Percentiles rank a stretch among this genome's conserved stretches.
Evolutionary conservation across 1,284 basidiomycete genomes (phyloP).

Genomic region (Trichosporon asahii): DNA sequence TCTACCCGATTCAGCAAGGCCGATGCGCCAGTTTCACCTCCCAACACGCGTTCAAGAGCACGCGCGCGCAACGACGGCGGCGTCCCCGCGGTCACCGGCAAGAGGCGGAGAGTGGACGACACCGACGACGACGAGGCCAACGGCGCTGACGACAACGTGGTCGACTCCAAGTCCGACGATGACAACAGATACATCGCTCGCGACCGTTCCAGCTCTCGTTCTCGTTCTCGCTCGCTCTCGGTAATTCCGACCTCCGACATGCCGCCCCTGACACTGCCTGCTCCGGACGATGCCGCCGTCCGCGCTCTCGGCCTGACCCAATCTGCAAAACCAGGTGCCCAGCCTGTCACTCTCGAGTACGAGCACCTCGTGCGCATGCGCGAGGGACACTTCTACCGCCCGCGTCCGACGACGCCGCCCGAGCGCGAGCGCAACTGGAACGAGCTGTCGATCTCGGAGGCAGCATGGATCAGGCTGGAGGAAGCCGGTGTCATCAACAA

Average conservation of each 20-base stretch:
- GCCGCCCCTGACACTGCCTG: constrained; percentile 18
- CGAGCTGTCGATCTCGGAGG: constrained; percentile 25
- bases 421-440: constrained; percentile 21
- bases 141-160: background rate
- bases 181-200: background rate
- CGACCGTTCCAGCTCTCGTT: background rate
- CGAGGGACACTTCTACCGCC: constrained; percentile 21
- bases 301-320: constrained; percentile 18
- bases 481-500: constrained; percentile 27
- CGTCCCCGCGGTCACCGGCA: background rate
- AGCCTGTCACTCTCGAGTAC: constrained; percentile 13
- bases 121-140: background rate
- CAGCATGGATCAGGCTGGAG: constrained; percentile 33
- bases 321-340: constrained; percentile 9
- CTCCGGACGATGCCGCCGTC: constrained; percentile 20
- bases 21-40: background rate
- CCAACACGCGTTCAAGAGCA: background rate
- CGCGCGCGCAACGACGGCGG: background rate
- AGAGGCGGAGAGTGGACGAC: background rate
- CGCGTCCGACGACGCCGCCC: background rate
- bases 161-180: background rate
- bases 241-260: constrained; percentile 20
- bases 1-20: background rate
- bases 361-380: constrained; percentile 26
- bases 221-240: constrained; percentile 21